Conservation (phyloP, 2,329 filamentous ascomycete genomes). For the Sporothrix pallida region DNA sequence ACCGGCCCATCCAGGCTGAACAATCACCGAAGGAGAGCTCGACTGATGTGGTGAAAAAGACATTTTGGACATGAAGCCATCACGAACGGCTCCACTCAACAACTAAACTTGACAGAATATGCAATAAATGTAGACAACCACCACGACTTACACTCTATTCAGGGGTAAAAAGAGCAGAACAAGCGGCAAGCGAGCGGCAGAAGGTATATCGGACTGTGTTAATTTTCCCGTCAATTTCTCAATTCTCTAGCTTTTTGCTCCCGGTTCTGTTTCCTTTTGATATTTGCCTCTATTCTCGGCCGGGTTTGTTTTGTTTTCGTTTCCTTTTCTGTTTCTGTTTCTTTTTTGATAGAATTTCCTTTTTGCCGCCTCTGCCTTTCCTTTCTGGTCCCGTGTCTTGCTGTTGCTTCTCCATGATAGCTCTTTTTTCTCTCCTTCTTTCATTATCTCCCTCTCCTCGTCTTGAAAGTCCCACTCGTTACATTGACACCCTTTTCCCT, state of each 20-base stretch:
- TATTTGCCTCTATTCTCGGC: not conserved
- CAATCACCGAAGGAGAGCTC: not conserved
- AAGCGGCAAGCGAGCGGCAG: slow-evolving; percentile 27
- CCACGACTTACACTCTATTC: not conserved
- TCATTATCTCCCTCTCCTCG: not conserved
- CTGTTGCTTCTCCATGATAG: not conserved
- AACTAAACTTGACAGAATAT: not conserved
- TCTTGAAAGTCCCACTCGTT: not conserved
- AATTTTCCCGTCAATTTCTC: not conserved
- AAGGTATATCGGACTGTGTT: not conserved
- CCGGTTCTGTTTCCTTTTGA: not conserved
- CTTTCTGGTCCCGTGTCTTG: not conserved
- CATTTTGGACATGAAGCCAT: not conserved
- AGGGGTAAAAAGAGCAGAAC: not conserved
- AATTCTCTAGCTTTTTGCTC: not conserved
- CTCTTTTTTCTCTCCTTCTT: not conserved
- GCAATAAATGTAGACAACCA: not conserved
- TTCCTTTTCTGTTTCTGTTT: not conserved
- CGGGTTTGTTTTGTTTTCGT: not conserved
- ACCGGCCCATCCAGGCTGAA: slow-evolving; percentile 18
- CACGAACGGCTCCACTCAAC: not conserved
- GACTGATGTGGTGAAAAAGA: too few relatives aligned
- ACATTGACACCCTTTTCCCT: slow-evolving; percentile 7
- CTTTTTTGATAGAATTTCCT: not conserved
- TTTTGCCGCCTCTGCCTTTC: slow-evolving; percentile 21